These are phyloP conservation scores for Sonneratia alba DNA, from an alignment of 345 rosid genomes.

Conservation along the genomic window DNA sequence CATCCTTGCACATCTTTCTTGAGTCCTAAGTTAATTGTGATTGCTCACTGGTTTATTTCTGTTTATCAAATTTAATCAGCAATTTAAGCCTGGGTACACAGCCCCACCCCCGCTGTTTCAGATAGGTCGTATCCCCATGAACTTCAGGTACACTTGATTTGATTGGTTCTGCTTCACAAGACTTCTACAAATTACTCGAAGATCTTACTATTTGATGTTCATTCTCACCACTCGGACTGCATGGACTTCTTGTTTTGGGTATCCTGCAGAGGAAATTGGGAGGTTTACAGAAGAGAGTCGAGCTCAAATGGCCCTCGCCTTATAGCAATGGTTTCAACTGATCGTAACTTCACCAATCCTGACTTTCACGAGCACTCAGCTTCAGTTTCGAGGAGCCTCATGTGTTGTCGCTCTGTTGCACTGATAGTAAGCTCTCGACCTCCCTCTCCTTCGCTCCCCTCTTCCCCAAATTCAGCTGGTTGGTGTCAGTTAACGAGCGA, in stretches of 20 bases:
- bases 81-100: slow-evolving; percentile 73
- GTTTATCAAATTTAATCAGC: slow-evolving; percentile 29
- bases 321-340: slow-evolving; percentile 68
- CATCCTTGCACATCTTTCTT: background rate
- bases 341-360: slow-evolving; percentile 29
- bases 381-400: slow-evolving; percentile 44
- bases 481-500: background rate
- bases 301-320: slow-evolving; percentile 29
- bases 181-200: background rate
- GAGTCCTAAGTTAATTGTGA: background rate
- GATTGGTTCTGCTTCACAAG: background rate
- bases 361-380: slow-evolving; percentile 37
- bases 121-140: slow-evolving; percentile 60
- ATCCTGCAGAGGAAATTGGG: slow-evolving; percentile 63
- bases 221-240: background rate
- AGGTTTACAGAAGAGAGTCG: slow-evolving; percentile 43
- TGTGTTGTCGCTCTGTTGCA: slow-evolving; percentile 54
- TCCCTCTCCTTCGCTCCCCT: background rate
- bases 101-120: slow-evolving; percentile 75
- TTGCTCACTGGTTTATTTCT: background rate
- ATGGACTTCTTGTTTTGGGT: background rate
- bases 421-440: slow-evolving; percentile 34
- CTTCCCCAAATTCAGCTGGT: background rate
- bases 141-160: slow-evolving; percentile 39
- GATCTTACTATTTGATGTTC: background rate